phyloP scores from a whole-genome alignment of 768 basidiomycete species.

The Rhodotorula graminis region DNA sequence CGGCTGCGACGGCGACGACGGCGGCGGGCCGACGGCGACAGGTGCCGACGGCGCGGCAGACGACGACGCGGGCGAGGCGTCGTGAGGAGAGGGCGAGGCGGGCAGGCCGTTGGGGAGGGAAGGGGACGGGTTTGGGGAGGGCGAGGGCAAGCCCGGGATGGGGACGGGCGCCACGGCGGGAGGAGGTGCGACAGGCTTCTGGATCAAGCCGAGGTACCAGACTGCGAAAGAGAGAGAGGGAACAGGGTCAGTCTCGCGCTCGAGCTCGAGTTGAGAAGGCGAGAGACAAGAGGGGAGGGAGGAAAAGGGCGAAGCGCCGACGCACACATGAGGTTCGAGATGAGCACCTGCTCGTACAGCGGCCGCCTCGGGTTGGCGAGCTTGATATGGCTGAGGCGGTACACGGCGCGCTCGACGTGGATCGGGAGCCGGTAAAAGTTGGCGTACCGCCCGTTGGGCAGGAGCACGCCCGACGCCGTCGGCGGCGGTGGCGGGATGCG shows the following conservation, averaged over 20 bases:
- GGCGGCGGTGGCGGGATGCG: constrained; percentile 40
- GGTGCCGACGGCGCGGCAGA: background rate
- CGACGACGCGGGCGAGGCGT: background rate
- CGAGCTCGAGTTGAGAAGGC: constrained; percentile 51
- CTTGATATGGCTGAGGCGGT: constrained; percentile 96
- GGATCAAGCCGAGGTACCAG: constrained; percentile 98
- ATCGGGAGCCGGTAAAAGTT: constrained; percentile 73
- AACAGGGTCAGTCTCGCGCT: constrained; percentile 57
- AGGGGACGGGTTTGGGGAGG: constrained; percentile 12
- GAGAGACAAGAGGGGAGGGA: background rate
- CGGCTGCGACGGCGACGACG: constrained; percentile 45
- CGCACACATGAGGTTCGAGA: constrained; percentile 50
- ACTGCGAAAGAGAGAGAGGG: constrained; percentile 53
- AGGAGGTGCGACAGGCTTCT: constrained; percentile 64
- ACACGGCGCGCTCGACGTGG: constrained; percentile 96
- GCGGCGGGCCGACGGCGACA: background rate
- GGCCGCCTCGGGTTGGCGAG: constrained; percentile 93
- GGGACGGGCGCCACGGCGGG: constrained; percentile 49
- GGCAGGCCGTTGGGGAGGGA: too few relatives aligned
- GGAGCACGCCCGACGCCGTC: constrained; percentile 45
- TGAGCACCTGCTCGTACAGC: constrained; percentile 81
- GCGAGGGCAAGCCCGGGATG: constrained; percentile 42
- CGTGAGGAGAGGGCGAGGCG: too few relatives aligned
- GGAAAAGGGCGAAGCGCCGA: background rate
- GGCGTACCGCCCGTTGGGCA: constrained; percentile 45